Percentiles rank a stretch among this genome's conserved stretches.
These are phyloP conservation scores for Linum trigynum DNA, from an alignment of 345 rosid genomes.

Conservation along the genomic window DNA sequence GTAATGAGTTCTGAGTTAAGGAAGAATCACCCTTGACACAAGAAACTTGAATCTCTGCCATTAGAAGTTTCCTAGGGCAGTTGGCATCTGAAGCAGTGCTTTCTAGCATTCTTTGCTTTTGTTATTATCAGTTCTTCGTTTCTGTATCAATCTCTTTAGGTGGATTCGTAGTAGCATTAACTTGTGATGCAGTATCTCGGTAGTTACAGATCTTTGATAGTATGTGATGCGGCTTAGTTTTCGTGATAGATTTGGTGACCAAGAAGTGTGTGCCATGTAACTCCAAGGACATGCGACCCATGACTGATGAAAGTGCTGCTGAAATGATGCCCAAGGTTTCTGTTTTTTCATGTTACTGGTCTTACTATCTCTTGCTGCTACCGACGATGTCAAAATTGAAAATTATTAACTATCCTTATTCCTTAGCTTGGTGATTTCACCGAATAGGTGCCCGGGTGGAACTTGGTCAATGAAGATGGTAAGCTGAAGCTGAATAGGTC, in stretches of 20 bases:
- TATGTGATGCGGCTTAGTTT: constrained; percentile 10
- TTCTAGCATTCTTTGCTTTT: not conserved
- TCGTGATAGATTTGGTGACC: constrained; percentile 47
- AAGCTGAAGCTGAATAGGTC: constrained; percentile 56
- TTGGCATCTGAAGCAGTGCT: not conserved
- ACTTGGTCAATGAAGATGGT: constrained; percentile 60
- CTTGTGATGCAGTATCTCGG: not conserved
- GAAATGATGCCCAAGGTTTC: constrained; percentile 49
- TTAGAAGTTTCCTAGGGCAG: not conserved
- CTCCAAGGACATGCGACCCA: constrained; percentile 61
- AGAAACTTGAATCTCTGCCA: not conserved
- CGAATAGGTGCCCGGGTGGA: constrained; percentile 69
- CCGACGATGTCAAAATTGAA: not conserved
- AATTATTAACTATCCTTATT: constrained; percentile 4
- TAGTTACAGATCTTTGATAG: not conserved
- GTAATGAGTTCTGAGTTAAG: not conserved
- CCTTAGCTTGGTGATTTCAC: constrained; percentile 1
- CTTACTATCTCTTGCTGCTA: not conserved
- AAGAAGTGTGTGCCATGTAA: constrained; percentile 89
- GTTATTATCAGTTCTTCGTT: not conserved
- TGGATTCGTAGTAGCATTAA: not conserved
- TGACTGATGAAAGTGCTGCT: constrained; percentile 69
- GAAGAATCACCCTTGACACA: not conserved
- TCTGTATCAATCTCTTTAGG: not conserved
- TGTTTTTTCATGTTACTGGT: not conserved